These are phyloP conservation scores for Pythium catenulatum DNA, from an alignment of 352 stramenopile species.

Conservation along the genomic window DNA sequence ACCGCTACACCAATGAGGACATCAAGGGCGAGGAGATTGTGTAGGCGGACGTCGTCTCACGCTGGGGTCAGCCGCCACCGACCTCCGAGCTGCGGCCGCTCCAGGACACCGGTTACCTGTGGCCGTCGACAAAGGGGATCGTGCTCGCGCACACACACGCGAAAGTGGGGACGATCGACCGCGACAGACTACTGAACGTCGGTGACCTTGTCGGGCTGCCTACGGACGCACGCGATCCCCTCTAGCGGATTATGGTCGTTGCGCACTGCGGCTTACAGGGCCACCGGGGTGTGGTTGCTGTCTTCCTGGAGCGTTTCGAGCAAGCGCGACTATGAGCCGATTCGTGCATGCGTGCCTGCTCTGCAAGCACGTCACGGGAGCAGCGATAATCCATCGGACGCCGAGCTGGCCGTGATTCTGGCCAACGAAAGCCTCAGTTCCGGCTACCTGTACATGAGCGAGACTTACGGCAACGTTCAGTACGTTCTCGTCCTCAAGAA, in stretches of 20 bases:
- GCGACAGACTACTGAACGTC: neutral
- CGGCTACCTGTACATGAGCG: constrained; percentile 47
- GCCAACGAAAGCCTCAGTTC: constrained; percentile 47
- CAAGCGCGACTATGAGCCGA: neutral
- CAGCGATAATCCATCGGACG: neutral
- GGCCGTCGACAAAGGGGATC: too few relatives aligned
- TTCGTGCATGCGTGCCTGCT: constrained; percentile 48
- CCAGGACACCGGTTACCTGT: too few relatives aligned
- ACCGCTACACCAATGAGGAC: constrained; percentile 24
- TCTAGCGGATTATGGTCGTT: constrained; percentile 41
- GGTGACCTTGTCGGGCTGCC: constrained; percentile 6
- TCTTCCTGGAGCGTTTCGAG: constrained; percentile 5
- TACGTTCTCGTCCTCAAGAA: constrained; percentile 61
- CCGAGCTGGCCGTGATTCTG: neutral
- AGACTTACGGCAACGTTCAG: constrained; percentile 33
- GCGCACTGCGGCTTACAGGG: constrained; percentile 49
- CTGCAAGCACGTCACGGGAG: constrained; percentile 53
- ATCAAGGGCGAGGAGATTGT: constrained; percentile 32
- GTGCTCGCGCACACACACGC: too few relatives aligned
- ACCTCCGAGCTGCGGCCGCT: too few relatives aligned
- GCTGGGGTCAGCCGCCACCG: too few relatives aligned
- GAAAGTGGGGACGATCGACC: too few relatives aligned
- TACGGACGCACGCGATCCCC: neutral
- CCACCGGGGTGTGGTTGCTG: constrained; percentile 32
- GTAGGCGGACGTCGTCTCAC: constrained; percentile 43